Base-by-base conservation (phyloP, 129 eudicot genomes). In the Rutidosis leptorrhynchoides region DNA sequence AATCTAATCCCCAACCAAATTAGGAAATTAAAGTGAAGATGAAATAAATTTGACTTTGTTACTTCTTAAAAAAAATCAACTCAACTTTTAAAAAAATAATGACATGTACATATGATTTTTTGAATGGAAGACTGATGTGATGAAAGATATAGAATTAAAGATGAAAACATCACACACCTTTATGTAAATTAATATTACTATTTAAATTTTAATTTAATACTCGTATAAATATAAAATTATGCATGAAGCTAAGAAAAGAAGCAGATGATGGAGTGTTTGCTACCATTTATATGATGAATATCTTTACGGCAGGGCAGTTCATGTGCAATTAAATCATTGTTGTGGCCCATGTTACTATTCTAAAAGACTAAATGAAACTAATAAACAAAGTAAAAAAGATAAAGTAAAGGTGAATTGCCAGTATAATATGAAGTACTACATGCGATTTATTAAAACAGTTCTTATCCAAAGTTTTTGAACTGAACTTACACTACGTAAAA, bases 321-420 rank as follows among this genome's bases (percentile, higher is more conserved):
- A 70, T 21, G 75, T 70, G 75, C 58, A 7, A 70, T 29, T 20
- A 17, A 42, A 58, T 70, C 32, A 70, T 59, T 70, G 33, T 46
- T 6, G 48, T 45, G 49, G 32, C 25, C 67, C 75, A 19, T 45
- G 15, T 26, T 19, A 58, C 30, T 58, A 17, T 17, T 70, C 46
- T 58, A 20, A 57, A 70, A 70, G 30, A n/a, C n/a, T n/a, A n/a
- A n/a, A 28, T 10, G 57, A n/a, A 37, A 35, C 51, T 7, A 20
- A 32, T 20, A 35, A 61, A 61, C 7, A 69, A 37, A 57, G 26
- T n/a, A n/a, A 70, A 26, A 70, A 58, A 17, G 74, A 16, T 16
- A 70, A 70, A 40, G 45, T 43, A 26, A 70, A 70, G 45, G 28
- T 23, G 58, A 40, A 57, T 9, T 54, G 71, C 37, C 25, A 11